These are phyloP conservation scores for Meredithiella fracta DNA, from an alignment of 2,329 filamentous ascomycete species.

Conservation along the genomic window DNA sequence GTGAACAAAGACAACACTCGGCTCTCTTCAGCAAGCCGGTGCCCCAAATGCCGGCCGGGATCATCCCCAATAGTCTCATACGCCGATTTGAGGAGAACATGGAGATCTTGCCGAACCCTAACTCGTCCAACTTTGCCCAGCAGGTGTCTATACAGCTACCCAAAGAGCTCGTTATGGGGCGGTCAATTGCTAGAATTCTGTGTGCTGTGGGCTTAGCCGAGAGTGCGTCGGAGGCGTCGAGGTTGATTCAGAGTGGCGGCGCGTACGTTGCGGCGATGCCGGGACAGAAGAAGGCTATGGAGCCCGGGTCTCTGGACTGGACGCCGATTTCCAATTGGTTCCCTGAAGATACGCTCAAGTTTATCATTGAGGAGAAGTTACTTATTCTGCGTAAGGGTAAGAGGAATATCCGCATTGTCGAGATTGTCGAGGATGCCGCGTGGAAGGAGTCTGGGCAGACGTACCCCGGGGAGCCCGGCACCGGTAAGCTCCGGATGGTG, in stretches of 20 bases:
- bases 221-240: constrained; percentile 41
- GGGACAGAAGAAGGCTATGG: constrained; percentile 25
- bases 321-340: constrained; percentile 44
- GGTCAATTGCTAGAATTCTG: constrained; percentile 42
- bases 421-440: constrained; percentile 40
- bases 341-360: constrained; percentile 39
- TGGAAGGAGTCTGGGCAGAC: constrained; percentile 31
- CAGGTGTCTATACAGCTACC: constrained; percentile 43
- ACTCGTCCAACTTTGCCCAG: constrained; percentile 30
- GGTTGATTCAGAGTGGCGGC: constrained; percentile 37
- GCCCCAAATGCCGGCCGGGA: constrained; percentile 10
- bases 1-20: constrained; percentile 40
- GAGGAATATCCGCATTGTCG: constrained; percentile 44
- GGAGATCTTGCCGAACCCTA: constrained; percentile 14
- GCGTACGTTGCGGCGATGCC: constrained; percentile 44
- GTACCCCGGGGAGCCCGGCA: constrained; percentile 38
- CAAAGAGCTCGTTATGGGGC: constrained; percentile 33
- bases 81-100: constrained; percentile 10
- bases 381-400: constrained; percentile 47
- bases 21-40: constrained; percentile 29
- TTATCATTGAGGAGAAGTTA: constrained; percentile 41
- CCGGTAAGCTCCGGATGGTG: constrained; percentile 31
- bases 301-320: constrained; percentile 39
- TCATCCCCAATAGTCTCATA: constrained; percentile 10
- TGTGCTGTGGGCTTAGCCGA: constrained; percentile 40